phyloP scores from a whole-genome alignment of 2,329 filamentous ascomycete genomes.

The Xylariomycetidae sp. region DNA sequence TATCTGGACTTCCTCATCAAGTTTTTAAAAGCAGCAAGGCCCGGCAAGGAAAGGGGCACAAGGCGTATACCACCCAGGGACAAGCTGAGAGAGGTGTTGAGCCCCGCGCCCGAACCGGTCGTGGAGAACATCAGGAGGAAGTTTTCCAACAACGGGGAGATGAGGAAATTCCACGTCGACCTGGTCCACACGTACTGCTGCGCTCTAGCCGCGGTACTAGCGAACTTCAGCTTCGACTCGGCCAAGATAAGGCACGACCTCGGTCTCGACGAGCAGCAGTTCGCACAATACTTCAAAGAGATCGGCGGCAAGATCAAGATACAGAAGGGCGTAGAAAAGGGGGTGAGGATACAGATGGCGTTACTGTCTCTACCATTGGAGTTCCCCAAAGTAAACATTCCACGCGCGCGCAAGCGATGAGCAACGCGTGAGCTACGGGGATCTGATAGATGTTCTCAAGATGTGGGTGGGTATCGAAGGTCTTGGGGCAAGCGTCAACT shows the following conservation, averaged over 20 bases:
- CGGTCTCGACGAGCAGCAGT: constrained; percentile 64
- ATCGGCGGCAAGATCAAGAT: constrained; percentile 66
- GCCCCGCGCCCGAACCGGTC: constrained; percentile 55
- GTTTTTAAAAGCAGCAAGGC: constrained; percentile 45
- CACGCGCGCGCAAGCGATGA: constrained; percentile 20
- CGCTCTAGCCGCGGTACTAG: constrained; percentile 65
- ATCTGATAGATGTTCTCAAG: too few species aligned
- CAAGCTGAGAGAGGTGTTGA: constrained; percentile 53
- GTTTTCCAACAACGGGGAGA: constrained; percentile 59
- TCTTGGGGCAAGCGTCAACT: too few species aligned
- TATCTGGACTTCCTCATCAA: constrained; percentile 56
- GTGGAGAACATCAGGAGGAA: constrained; percentile 64
- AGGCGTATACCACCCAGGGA: constrained; percentile 55
- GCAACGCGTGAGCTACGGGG: too few species aligned
- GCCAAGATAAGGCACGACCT: constrained; percentile 67
- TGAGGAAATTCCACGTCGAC: constrained; percentile 69
- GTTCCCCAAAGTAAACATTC: constrained; percentile 63
- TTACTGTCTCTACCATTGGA: constrained; percentile 72
- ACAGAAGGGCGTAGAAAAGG: constrained; percentile 58
- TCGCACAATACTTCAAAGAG: constrained; percentile 69
- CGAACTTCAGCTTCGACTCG: constrained; percentile 69
- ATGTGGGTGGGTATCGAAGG: too few species aligned
- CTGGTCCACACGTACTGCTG: constrained; percentile 70
- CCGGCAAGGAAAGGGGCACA: constrained; percentile 42
- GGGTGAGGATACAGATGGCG: constrained; percentile 54